Conservation (phyloP, 2,329 filamentous ascomycete genomes). For the Acephala macrosclerotiorum region DNA sequence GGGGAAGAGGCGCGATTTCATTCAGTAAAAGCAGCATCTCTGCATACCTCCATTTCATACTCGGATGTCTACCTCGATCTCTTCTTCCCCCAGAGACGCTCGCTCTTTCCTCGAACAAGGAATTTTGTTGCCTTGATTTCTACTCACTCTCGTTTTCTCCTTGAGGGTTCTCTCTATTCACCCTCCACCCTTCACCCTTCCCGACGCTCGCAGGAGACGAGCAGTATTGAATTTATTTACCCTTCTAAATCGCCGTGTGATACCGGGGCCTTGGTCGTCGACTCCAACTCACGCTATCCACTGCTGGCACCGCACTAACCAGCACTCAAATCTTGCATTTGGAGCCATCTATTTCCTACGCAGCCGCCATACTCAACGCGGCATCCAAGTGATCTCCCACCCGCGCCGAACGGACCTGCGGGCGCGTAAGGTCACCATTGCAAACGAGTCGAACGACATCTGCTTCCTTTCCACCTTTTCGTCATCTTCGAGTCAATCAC, state of each 20-base stretch:
- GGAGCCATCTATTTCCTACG: constrained; percentile 4
- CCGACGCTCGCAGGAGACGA: constrained; percentile 7
- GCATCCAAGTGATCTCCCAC: background rate
- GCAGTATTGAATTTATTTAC: background rate
- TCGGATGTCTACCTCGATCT: background rate
- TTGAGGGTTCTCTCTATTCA: background rate
- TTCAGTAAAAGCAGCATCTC: no score
- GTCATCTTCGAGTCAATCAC: background rate
- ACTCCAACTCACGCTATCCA: background rate
- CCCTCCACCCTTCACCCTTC: background rate
- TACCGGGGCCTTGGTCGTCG: constrained; percentile 1
- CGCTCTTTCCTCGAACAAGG: background rate
- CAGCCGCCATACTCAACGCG: background rate
- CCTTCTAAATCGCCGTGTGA: background rate
- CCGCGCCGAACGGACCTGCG: no score
- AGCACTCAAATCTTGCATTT: constrained; percentile 1
- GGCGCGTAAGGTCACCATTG: background rate
- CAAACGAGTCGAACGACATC: background rate
- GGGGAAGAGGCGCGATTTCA: no score
- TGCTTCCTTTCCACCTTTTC: constrained; percentile 6
- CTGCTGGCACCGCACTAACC: no score
- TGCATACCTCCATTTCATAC: no score
- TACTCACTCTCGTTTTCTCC: background rate
- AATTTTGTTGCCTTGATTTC: constrained; percentile 1
- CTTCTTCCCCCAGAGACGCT: background rate